Evolutionary conservation across 2,329 filamentous ascomycete species (phyloP).

Genomic region (Geosmithia morbida): DNA sequence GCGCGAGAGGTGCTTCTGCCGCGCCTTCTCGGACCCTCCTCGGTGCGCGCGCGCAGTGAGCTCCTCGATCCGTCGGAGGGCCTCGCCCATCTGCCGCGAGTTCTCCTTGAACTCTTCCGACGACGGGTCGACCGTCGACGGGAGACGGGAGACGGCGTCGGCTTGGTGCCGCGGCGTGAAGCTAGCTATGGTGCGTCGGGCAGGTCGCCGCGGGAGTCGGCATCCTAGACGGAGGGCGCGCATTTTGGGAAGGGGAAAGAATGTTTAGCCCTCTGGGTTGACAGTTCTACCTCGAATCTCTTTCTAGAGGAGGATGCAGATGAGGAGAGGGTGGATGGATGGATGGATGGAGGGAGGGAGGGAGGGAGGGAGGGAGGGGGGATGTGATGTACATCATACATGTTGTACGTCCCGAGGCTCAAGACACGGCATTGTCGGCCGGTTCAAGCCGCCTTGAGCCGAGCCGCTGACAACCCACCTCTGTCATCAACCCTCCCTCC

Average conservation of each 20-base stretch:
- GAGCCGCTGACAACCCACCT: constrained; percentile 1
- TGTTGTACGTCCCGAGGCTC: too few relatives aligned
- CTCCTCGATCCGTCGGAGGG: constrained; percentile 51
- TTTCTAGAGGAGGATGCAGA: not conserved
- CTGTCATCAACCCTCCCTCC: too few relatives aligned
- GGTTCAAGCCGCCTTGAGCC: constrained; percentile 29
- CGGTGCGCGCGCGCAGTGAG: constrained; percentile 59
- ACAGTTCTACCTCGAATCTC: too few relatives aligned
- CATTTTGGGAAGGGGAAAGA: too few relatives aligned
- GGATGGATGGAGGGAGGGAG: too few relatives aligned
- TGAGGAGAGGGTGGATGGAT: too few relatives aligned
- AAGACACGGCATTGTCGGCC: constrained; percentile 20
- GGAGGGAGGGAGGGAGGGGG: too few relatives aligned
- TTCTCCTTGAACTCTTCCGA: constrained; percentile 76
- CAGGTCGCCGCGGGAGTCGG: too few relatives aligned
- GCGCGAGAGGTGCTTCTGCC: constrained; percentile 72
- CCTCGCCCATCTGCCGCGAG: constrained; percentile 58
- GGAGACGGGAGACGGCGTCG: constrained; percentile 66
- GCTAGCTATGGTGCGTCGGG: constrained; percentile 42
- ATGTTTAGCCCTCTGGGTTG: too few relatives aligned
- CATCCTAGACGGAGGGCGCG: constrained; percentile 25
- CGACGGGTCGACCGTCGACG: constrained; percentile 59
- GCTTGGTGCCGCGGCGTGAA: constrained; percentile 75
- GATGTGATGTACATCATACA: too few relatives aligned
- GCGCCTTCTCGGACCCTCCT: constrained; percentile 69